Percentiles rank a stretch among this genome's conserved stretches.
phyloP scores from a whole-genome alignment of 2,329 filamentous ascomycete species.

The Colletotrichum tropicale region DNA sequence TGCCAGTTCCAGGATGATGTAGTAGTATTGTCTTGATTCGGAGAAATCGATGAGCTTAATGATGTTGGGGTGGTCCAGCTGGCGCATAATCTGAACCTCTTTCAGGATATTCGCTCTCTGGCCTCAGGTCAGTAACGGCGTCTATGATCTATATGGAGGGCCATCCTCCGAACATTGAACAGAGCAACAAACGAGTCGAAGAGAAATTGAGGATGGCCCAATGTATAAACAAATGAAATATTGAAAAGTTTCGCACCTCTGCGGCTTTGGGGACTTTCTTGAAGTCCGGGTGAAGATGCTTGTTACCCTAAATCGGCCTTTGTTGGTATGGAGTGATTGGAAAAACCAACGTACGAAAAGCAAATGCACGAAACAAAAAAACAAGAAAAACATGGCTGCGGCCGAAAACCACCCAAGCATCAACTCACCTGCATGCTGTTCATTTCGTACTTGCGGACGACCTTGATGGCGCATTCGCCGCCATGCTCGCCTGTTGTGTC shows the following conservation, averaged over 20 bases:
- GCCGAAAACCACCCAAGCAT: constrained; percentile 16
- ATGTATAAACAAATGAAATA: constrained; percentile 34
- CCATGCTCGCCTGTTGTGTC: constrained; percentile 71
- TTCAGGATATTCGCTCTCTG: constrained; percentile 97
- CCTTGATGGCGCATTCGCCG: constrained; percentile 93
- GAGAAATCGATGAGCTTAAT: constrained; percentile 92
- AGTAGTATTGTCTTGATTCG: constrained; percentile 95
- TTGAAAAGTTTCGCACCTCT: constrained; percentile 78
- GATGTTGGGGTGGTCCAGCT: constrained; percentile 95
- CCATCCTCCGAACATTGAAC: constrained; percentile 22
- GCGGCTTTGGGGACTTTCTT: constrained; percentile 93
- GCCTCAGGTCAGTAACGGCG: constrained; percentile 30
- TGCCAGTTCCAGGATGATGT: constrained; percentile 93
- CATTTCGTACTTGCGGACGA: constrained; percentile 99
- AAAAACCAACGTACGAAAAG: constrained; percentile 25
- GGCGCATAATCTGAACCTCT: constrained; percentile 98
- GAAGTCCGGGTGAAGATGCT: constrained; percentile 94
- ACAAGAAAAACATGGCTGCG: constrained; percentile 23
- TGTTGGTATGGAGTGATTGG: constrained; percentile 54
- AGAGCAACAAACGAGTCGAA: constrained; percentile 29
- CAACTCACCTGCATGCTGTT: constrained; percentile 94
- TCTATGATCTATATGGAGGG: neutral
- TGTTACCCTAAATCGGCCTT: constrained; percentile 73
- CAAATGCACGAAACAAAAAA: constrained; percentile 23
- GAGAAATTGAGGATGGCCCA: constrained; percentile 28